Conservation (phyloP, 2,329 filamentous ascomycete species). For the Talaromyces verruculosus region DNA sequence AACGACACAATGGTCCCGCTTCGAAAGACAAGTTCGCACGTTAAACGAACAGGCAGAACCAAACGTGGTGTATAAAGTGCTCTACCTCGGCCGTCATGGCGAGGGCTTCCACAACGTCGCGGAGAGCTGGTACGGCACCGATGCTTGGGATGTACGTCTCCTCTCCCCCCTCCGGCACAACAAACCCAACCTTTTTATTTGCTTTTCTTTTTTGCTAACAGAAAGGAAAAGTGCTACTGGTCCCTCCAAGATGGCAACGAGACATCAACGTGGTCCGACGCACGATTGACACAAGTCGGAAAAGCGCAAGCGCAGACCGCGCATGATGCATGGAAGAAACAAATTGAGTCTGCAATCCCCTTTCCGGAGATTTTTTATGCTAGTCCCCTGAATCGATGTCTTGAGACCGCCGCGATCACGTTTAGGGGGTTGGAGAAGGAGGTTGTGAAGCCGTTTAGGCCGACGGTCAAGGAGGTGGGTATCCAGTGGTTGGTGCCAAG, state of each 20-base stretch:
- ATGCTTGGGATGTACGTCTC: constrained; percentile 57
- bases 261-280: constrained; percentile 58
- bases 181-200: background rate
- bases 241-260: constrained; percentile 58
- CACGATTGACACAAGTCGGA: constrained; percentile 56
- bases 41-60: constrained; percentile 45
- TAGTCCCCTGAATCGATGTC: constrained; percentile 59
- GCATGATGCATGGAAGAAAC: constrained; percentile 50
- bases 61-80: constrained; percentile 53
- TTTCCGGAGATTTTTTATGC: constrained; percentile 58
- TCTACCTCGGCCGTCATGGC: constrained; percentile 62
- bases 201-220: too few species aligned
- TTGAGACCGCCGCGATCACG: constrained; percentile 57
- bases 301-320: constrained; percentile 51
- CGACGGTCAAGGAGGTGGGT: constrained; percentile 51
- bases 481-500: too few species aligned
- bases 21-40: constrained; percentile 48
- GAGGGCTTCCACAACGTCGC: constrained; percentile 64
- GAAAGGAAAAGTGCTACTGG: constrained; percentile 53
- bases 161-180: background rate
- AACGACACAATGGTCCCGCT: constrained; percentile 58
- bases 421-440: constrained; percentile 53
- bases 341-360: constrained; percentile 52
- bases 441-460: constrained; percentile 49
- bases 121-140: constrained; percentile 58